Percentiles rank a stretch among this genome's conserved stretches.
These are phyloP conservation scores for Incumbomyces lentus DNA, from an alignment of 2,329 filamentous ascomycete genomes.

Conservation along the genomic window DNA sequence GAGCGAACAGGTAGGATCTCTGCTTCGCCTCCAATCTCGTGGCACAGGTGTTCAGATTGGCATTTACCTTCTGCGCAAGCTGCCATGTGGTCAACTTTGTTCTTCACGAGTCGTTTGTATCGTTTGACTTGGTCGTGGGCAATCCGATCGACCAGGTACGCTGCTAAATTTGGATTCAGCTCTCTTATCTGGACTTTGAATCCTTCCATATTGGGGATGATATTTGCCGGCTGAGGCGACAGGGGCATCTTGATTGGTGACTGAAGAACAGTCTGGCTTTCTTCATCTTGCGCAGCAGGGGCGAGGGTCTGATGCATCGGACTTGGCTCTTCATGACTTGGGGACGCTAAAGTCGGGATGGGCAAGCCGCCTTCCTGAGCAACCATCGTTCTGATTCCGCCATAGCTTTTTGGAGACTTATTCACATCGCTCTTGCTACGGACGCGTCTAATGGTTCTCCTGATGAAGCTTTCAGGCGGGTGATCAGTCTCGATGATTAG, in stretches of 20 bases:
- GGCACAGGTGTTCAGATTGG: conserved; percentile 51
- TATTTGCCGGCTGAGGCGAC: conserved; percentile 52
- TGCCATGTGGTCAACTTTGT: conserved; percentile 59
- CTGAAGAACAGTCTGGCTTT: not conserved
- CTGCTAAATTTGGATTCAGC: conserved; percentile 62
- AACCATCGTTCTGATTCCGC: conserved; percentile 45
- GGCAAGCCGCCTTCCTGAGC: conserved; percentile 49
- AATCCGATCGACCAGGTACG: conserved; percentile 66
- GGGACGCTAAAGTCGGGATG: conserved; percentile 44
- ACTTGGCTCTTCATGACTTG: conserved; percentile 35
- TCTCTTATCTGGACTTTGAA: conserved; percentile 65
- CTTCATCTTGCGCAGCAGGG: not conserved
- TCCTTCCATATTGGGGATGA: conserved; percentile 62
- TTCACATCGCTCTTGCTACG: conserved; percentile 50
- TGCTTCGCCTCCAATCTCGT: conserved; percentile 56
- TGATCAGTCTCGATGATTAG: conserved; percentile 41
- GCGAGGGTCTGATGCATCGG: not conserved
- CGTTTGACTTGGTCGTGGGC: conserved; percentile 69
- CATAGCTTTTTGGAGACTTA: conserved; percentile 27
- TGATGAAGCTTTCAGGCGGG: conserved; percentile 11
- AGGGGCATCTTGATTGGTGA: conserved; percentile 44
- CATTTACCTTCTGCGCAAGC: conserved; percentile 50
- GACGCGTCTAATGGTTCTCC: conserved; percentile 23
- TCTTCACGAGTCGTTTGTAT: conserved; percentile 65
- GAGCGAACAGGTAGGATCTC: conserved; percentile 48